Evolutionary conservation across 768 basidiomycete species (phyloP), one percentile per base, ranked within the genome.

Genomic region (Macrolepiota dolichaula): DNA sequence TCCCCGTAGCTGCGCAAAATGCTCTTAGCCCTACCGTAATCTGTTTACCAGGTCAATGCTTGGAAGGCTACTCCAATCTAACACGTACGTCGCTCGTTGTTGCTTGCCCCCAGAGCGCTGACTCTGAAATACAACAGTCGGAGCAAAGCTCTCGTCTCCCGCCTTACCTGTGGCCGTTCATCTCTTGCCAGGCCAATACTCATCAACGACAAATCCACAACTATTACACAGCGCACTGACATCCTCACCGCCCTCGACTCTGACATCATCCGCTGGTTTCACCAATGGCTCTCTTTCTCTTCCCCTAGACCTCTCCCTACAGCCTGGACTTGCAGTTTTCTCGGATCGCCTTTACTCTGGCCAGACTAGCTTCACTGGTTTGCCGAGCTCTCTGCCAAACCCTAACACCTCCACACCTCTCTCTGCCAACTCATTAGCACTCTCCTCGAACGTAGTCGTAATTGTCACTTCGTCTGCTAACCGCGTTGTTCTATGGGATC

Each of bases 11-110:
- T 72, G 85, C 87, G 52, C 85, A 87, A 74, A 51, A 25, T 9
- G 27, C 50, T 19, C 71, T 76, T 72, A 78, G 81, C 74, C 80
- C 86, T 38, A 76, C 78, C 68, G 82, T 93, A 58, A 75, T 93
- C 60, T 93, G 92, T 81, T 77, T 89, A 84, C 85, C 91, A 71
- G 91, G 90, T 65, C 91, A 93, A 86, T 94, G 92, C 79, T 75
- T 93, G 57, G 81, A 92, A 71, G 92, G 92, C 49, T 85, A 78
- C 73, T 85, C 88, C 35, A 92, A 93, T 68, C 85, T 82, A 42
- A 88, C 90, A 66, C 76, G 89, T 86, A 57, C 44, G 76, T 74
- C 79, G 84, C 66, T 84, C 81, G 3, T 71, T 76, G 35, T 7
- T 27, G 5, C 25, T 19, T 59, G 17, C 60, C 13, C 17, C 51